Conservation (phyloP, 2,329 filamentous ascomycete genomes). For the Paracoccidioides lutzii region DNA sequence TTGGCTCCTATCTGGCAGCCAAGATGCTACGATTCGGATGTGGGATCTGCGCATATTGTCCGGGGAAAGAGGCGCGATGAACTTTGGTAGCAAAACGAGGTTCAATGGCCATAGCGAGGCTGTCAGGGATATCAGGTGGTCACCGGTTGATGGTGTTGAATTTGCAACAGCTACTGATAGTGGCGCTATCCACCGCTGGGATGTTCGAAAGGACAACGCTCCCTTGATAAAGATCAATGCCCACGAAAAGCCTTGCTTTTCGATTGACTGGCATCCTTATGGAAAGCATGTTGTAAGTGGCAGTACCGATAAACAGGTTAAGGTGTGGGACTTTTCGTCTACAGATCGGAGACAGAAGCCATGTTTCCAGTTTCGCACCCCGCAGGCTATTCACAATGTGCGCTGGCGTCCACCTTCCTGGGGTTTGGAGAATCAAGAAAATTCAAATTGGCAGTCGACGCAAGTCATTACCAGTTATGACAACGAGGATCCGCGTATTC, state of each 20-base stretch:
- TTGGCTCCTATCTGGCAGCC: conserved; percentile 50
- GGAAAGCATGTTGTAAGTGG: conserved; percentile 52
- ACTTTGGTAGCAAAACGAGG: conserved; percentile 41
- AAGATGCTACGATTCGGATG: conserved; percentile 50
- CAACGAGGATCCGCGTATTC: conserved; percentile 46
- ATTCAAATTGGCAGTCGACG: conserved; percentile 46
- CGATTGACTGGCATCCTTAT: conserved; percentile 55
- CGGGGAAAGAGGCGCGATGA: conserved; percentile 36
- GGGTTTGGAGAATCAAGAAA: conserved; percentile 38
- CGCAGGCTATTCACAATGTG: conserved; percentile 49
- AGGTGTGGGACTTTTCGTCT: conserved; percentile 51
- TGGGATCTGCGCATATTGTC: conserved; percentile 50
- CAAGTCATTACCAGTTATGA: conserved; percentile 52
- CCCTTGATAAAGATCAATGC: conserved; percentile 49
- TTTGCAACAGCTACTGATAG: conserved; percentile 54
- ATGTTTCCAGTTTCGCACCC: conserved; percentile 45
- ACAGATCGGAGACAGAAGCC: conserved; percentile 47
- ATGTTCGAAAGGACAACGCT: conserved; percentile 44
- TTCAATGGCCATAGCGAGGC: conserved; percentile 47
- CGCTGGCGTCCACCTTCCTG: conserved; percentile 50
- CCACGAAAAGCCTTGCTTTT: conserved; percentile 47
- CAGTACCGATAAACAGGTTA: conserved; percentile 49
- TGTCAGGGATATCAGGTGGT: conserved; percentile 53
- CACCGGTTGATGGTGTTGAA: conserved; percentile 47
- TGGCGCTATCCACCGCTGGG: conserved; percentile 52